Percentiles rank a stretch among this genome's conserved stretches.
phyloP scores from a whole-genome alignment of 495 filamentous ascomycete genomes.

The Trichoderma orchidacearum region DNA sequence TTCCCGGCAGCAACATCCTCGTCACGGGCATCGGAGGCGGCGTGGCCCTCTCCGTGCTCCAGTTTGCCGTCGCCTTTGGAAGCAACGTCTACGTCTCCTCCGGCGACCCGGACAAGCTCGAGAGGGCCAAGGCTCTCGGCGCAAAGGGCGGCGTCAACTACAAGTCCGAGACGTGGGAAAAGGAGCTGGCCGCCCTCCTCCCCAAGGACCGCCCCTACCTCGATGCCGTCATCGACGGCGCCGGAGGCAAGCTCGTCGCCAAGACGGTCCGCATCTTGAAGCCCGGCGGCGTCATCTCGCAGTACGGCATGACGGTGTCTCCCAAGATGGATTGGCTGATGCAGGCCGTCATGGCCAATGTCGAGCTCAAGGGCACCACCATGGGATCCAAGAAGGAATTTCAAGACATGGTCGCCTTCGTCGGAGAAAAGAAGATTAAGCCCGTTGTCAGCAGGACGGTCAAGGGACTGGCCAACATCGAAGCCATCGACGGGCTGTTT shows the following conservation, averaged over 20 bases:
- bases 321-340: slow-evolving; percentile 63
- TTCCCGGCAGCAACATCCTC: slow-evolving; percentile 47
- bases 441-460: slow-evolving; percentile 51
- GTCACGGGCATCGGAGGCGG: slow-evolving; percentile 73
- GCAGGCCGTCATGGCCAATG: slow-evolving; percentile 57
- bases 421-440: slow-evolving; percentile 44
- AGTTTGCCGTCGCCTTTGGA: slow-evolving; percentile 54
- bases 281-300: slow-evolving; percentile 49
- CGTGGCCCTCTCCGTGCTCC: slow-evolving; percentile 56
- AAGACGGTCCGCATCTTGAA: slow-evolving; percentile 44
- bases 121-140: slow-evolving; percentile 46
- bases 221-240: slow-evolving; percentile 64
- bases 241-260: slow-evolving; percentile 58
- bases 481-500: slow-evolving; percentile 53
- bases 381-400: slow-evolving; percentile 72
- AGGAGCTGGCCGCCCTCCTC: slow-evolving; percentile 41
- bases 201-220: slow-evolving; percentile 44
- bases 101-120: slow-evolving; percentile 49
- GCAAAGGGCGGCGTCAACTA: slow-evolving; percentile 59
- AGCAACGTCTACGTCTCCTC: slow-evolving; percentile 58
- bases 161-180: slow-evolving; percentile 53
- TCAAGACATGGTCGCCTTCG: slow-evolving; percentile 62
- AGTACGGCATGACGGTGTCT: slow-evolving; percentile 67
- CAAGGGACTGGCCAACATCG: slow-evolving; percentile 49
- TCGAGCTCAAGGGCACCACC: slow-evolving; percentile 57